Conservation (phyloP, 768 basidiomycete genomes). For the Coprinopsis strossmayeri region DNA sequence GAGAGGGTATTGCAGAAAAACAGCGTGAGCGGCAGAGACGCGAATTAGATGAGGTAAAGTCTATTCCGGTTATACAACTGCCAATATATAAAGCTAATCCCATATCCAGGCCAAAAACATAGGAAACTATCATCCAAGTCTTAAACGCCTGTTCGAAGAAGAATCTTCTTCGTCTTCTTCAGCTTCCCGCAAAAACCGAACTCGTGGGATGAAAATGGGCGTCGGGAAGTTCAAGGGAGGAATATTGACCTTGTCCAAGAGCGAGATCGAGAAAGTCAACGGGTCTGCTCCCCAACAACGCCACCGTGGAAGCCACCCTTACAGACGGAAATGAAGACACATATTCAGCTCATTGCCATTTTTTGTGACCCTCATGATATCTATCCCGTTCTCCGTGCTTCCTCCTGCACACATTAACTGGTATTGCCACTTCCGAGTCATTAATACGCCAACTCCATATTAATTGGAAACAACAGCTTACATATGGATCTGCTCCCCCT, state of each 20-base stretch:
- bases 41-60: slow-evolving; percentile 61
- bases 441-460: too few species aligned
- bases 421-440: slow-evolving; percentile 1
- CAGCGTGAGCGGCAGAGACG: slow-evolving; percentile 48
- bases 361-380: not conserved
- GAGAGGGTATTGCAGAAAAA: slow-evolving; percentile 63
- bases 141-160: slow-evolving; percentile 57
- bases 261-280: slow-evolving; percentile 44
- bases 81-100: not conserved
- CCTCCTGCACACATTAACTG: slow-evolving; percentile 1
- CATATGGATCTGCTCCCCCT: slow-evolving; percentile 29
- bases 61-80: slow-evolving; percentile 14
- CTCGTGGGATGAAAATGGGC: slow-evolving; percentile 69
- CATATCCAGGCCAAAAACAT: slow-evolving; percentile 64
- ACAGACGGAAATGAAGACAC: slow-evolving; percentile 12
- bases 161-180: slow-evolving; percentile 22
- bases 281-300: slow-evolving; percentile 19
- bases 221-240: slow-evolving; percentile 73
- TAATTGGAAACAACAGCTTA: slow-evolving; percentile 14
- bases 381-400: not conserved
- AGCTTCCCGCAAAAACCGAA: slow-evolving; percentile 35
- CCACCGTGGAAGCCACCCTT: slow-evolving; percentile 13
- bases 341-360: too few species aligned
- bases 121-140: slow-evolving; percentile 77
- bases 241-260: slow-evolving; percentile 52